Percentiles rank a stretch among this genome's conserved stretches.
Conservation (phyloP, 176 grass and related monocot species). For the Aegilops tauschii region DNA sequence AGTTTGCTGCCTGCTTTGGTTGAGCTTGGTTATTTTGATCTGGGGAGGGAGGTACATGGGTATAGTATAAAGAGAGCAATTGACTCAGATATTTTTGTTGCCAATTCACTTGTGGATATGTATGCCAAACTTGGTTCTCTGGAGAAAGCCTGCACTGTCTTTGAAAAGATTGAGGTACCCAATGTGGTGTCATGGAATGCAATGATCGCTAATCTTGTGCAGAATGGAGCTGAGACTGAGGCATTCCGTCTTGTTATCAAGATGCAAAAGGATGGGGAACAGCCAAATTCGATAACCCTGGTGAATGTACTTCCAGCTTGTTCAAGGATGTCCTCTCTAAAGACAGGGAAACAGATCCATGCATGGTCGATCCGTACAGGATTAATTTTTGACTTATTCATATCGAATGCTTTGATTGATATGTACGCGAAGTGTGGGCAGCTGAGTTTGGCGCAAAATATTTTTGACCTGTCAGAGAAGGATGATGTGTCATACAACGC, state of each 20-base stretch:
- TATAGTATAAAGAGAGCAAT: constrained; percentile 55
- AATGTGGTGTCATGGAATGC: constrained; percentile 84
- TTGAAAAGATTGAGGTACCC: constrained; percentile 46
- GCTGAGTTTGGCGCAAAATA: constrained; percentile 42
- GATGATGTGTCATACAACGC: constrained; percentile 84
- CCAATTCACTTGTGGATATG: constrained; percentile 84
- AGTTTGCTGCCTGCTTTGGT: constrained; percentile 73
- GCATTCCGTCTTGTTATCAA: constrained; percentile 47
- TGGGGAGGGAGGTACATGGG: constrained; percentile 64
- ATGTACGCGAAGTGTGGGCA: constrained; percentile 81
- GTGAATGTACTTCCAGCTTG: constrained; percentile 86
- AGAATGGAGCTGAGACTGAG: constrained; percentile 59
- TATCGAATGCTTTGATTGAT: constrained; percentile 91
- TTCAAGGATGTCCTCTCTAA: constrained; percentile 58
- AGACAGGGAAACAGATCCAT: constrained; percentile 79
- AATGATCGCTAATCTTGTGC: constrained; percentile 71
- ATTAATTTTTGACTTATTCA: constrained; percentile 58
- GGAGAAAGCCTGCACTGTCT: constrained; percentile 49
- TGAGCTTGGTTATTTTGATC: constrained; percentile 54
- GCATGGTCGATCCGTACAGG: constrained; percentile 53
- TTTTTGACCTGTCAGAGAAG: constrained; percentile 71
- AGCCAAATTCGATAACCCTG: constrained; percentile 64
- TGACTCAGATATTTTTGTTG: constrained; percentile 63
- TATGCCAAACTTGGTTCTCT: constrained; percentile 75
- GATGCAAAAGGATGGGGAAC: constrained; percentile 61